Evolutionary conservation across 169 alveolate genomes (phyloP), one percentile per base, ranked within the genome.

Genomic region (Eimeria falciformis): DNA sequence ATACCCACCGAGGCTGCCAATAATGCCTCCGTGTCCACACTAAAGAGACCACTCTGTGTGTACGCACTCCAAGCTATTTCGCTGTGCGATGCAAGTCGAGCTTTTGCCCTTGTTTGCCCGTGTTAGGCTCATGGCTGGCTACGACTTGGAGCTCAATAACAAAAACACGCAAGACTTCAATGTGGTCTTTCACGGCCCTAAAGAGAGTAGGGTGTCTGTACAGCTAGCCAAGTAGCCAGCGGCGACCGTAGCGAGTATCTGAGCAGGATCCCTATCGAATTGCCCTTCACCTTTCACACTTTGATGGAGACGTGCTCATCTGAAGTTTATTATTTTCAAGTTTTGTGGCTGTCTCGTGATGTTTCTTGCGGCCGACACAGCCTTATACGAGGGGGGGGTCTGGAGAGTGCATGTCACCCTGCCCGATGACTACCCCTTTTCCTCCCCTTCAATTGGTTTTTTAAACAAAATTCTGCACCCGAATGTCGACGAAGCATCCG

Each of bases 341-440:
- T 27, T n/a, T n/a, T n/a, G n/a, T n/a, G n/a, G n/a, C n/a, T n/a
- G n/a, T n/a, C n/a, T n/a, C n/a, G n/a, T n/a, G n/a, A n/a, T n/a
- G n/a, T n/a, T n/a, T n/a, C n/a, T n/a, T n/a, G n/a, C n/a, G n/a
- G n/a, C n/a, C n/a, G n/a, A n/a, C n/a, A 3, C 96, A 97, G 98
- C 98, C 21, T 87, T 96, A 12, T 97, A 97, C 92, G 98, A 97
- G 94, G 97, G 96, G 55, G 98, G 98, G 7, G 97, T 96, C 17
- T 96, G 98, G 98, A 94, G 79, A 56, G 91, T 91, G 53, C 97
- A 97, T 92, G 99, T 98, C 29, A 96, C 96, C 23, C 95, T 98
- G 68, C 99, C 99, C n/a, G 99, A 98, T 79, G 96, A 98, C 75
- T 98, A 98, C 91, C 99, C 99, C 18, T 98, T 97, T 92, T 98